Evolutionary conservation across 768 basidiomycete species (phyloP), one percentile per base, ranked within the genome.

Genomic region (Trametopsis cervina): DNA sequence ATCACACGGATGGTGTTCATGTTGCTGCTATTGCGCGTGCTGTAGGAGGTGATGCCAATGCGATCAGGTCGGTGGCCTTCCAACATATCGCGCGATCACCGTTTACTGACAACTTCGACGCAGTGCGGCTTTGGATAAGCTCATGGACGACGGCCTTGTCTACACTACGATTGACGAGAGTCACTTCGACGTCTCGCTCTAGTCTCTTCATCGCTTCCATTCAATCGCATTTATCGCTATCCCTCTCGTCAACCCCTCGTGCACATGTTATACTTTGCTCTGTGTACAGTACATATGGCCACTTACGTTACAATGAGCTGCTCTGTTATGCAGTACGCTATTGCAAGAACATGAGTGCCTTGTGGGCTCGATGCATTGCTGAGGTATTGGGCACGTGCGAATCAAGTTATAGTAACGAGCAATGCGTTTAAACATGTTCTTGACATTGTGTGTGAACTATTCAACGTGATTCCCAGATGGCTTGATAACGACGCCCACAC

Each of bases 151-250:
- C 0, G 93, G 93, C 0, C 66, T 77, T 53, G 73, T 94, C 47
- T 97, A 77, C 64, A 84, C 78, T 46, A 89, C 89, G 0, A 76
- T 82, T 35, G 85, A 92, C 57, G 89, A 92, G 53, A 84, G 77
- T n/a, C 88, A 89, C 57, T 85, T 81, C 63, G 68, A 73, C 27
- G 60, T 85, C 39, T 78, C 78, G 7, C 44, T 53, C 22, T 67
- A 52, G 27, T 18, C 42, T 44, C 18, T 25, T 6, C 12, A 23
- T 7, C 27, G n/a, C n/a, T 36, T n/a, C n/a, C 33, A n/a, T 36
- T n/a, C 33, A n/a, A 36, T 10, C 33, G 10, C 33, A n/a, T 17
- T 7, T 7, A 17, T 22, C 17, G 39, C 15, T 10, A 12, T 17
- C 44, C 13, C 15, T 26, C 13, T 35, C 24, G 22, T 7, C 2